Percentiles rank a stretch among this genome's conserved stretches.
These are phyloP conservation scores for Podospora pseudopauciseta DNA, from an alignment of 495 filamentous ascomycete species.

Conservation along the genomic window DNA sequence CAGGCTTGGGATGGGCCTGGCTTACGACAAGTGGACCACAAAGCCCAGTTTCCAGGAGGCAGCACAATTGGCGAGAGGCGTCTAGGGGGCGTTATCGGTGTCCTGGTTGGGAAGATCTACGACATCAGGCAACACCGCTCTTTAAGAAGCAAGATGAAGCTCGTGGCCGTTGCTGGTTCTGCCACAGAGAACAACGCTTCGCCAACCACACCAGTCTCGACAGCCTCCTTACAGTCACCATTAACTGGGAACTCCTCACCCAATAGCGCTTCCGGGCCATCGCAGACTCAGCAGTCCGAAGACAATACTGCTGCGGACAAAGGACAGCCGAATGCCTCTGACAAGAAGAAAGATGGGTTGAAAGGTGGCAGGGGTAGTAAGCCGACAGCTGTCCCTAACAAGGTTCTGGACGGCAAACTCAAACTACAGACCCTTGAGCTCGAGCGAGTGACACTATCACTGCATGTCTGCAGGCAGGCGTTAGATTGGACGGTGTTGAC, in stretches of 20 bases:
- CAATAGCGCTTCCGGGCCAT: neutral
- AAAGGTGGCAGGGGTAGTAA: slow-evolving; percentile 2
- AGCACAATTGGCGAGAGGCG: slow-evolving; percentile 45
- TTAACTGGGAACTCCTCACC: neutral
- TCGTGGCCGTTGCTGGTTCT: neutral
- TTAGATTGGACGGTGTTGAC: slow-evolving; percentile 78
- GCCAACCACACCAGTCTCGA: slow-evolving; percentile 5
- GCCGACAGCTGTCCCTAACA: slow-evolving; percentile 14
- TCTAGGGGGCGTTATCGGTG: slow-evolving; percentile 71
- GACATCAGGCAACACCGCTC: slow-evolving; percentile 47
- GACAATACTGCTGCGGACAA: neutral
- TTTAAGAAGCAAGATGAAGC: slow-evolving; percentile 1
- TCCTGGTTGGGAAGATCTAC: slow-evolving; percentile 62
- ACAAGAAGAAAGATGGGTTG: neutral
- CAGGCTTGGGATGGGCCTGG: slow-evolving; percentile 57
- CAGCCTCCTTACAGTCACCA: neutral
- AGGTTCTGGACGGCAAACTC: slow-evolving; percentile 51
- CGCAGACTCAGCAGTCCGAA: neutral
- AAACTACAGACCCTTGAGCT: slow-evolving; percentile 74
- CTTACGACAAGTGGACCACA: slow-evolving; percentile 57
- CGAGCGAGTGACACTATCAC: slow-evolving; percentile 72
- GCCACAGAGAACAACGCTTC: neutral
- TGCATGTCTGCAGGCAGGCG: slow-evolving; percentile 62
- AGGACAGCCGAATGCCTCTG: neutral
- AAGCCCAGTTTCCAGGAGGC: slow-evolving; percentile 48